A percentile compares a stretch with the other conserved stretches of the same genome.
phyloP scores from a whole-genome alignment of 2,329 filamentous ascomycete genomes.

The Nemania sp. region DNA sequence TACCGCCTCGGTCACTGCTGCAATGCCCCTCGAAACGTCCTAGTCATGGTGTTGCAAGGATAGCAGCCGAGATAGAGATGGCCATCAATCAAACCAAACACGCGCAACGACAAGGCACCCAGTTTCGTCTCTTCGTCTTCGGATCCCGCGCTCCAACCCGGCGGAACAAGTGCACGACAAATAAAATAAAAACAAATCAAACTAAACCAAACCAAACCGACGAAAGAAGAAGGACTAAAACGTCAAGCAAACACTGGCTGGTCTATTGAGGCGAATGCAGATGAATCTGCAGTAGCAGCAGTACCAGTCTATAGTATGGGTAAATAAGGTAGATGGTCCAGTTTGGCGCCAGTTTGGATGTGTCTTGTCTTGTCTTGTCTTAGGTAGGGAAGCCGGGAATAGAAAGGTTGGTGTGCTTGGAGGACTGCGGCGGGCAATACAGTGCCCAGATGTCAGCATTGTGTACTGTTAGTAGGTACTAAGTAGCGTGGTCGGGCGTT shows the following conservation, averaged over 20 bases:
- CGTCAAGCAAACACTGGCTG: not conserved
- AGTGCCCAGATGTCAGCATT: not conserved
- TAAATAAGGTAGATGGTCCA: not conserved
- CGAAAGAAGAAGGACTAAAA: not conserved
- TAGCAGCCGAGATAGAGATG: constrained; percentile 22
- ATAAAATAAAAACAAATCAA: too few species aligned
- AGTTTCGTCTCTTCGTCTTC: not conserved
- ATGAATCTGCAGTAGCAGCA: not conserved
- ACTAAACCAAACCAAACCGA: not conserved
- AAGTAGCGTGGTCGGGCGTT: not conserved
- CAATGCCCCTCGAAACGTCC: constrained; percentile 9
- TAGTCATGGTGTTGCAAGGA: constrained; percentile 31
- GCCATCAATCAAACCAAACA: constrained; percentile 9
- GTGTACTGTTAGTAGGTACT: too few species aligned
- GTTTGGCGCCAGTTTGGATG: not conserved
- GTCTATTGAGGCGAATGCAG: not conserved
- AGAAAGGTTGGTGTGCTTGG: not conserved
- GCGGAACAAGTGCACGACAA: too few species aligned
- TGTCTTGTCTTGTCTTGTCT: not conserved
- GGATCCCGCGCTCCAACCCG: too few species aligned
- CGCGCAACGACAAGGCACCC: not conserved
- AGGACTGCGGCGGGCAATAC: not conserved
- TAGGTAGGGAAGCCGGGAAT: not conserved
- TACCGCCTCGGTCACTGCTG: constrained; percentile 21
- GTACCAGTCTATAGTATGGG: not conserved